Base-by-base conservation (phyloP, 2,329 filamentous ascomycete species). In the Sclerotinia sclerotiorum region DNA sequence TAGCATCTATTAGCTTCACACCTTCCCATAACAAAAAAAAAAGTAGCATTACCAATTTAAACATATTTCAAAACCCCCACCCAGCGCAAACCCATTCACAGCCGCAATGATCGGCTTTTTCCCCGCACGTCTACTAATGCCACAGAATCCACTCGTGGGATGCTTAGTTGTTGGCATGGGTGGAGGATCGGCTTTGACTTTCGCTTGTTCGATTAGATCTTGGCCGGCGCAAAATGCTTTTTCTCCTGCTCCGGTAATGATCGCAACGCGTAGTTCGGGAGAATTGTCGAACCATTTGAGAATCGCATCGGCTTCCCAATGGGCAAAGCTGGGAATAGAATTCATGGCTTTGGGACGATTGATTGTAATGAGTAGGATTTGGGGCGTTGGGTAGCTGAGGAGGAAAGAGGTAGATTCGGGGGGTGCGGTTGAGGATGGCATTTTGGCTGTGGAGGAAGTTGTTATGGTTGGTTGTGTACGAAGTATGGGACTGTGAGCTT, bases 41-140 rank as follows among this genome's bases (percentile, higher is more conserved):
- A 39, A 55, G 17, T 19, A 35, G n/a, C 57, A 68, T 46, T 67
- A 75, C 74, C 74, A 87, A 79, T 93, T 92, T 65, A 77, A 70
- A 69, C 72, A 73, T 32, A 93, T 92, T 81, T 94, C 91, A 79
- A 91, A 89, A 1, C 90, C 91, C 58, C 91, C 91, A 61, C 91
- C 91, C 42, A 91, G 83, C 56, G 89, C 91, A 49, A 90, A 82
- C 3, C 91, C 91, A 76, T 93, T 92, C n/a, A 94, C 89, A 1
- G 91, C 91, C 0, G 88, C 90, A 52, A 94, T 84, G 69, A 94
- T 83, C 7, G 91, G 91, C 75, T 94, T 94, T 78, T 86, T 87
- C 58, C 90, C 90, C 17, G 79, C 77, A 39, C 90, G 83, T 72
- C 90, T 88, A 70, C 87, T 88, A 44, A 93, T 80, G 0, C 87